Base-by-base conservation (phyloP, 2,329 filamentous ascomycete species). In the Diplodia seriata region DNA sequence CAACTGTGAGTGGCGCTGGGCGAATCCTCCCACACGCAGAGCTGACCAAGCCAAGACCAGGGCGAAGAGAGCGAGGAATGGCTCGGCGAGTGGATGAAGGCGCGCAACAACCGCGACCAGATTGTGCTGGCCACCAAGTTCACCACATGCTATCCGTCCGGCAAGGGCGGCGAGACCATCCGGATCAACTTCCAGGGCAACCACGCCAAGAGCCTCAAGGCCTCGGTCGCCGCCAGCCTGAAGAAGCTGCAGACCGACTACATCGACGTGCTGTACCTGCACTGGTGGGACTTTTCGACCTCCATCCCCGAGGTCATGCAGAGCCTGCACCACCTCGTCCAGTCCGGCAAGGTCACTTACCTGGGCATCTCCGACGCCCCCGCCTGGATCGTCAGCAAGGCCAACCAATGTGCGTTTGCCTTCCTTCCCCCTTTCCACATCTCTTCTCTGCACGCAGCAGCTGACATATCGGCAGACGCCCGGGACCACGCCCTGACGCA, bases 201-300 rank as follows among this genome's bases (percentile, higher is more conserved):
- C 71, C 72, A 72, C 47, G 74, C 76, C 26, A 81, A 80, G 69
- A 76, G 73, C 18, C 73, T 82, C 33, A 76, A 74, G 26, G 63
- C 79, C 51, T 79, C 77, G 29, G 70, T 82, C 7, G 77, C 78
- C 33, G 77, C 76, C 7, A 79, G 76, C 11, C 70, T 83, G 36
- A 79, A 75, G 68, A 90, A 87, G 78, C 82, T 89, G 65, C 84
- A 89, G 77, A 91, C 89, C 0, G 83, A 86, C 64, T 93, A 91
- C 74, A 87, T 92, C 68, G 90, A 93, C 73, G 63, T 78, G 11
- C 76, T 75, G 63, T 78, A 78, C 68, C 59, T 76, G 12, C 81
- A 82, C 69, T 74, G 79, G 70, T 83, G 79, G 79, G 81, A 82
- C 71, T 78, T 74, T 69, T 77, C 79, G 2, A 80, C 78, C 14